These are phyloP conservation scores for Thelonectria discophora DNA, from an alignment of 2,329 filamentous ascomycete genomes.

Conservation along the genomic window DNA sequence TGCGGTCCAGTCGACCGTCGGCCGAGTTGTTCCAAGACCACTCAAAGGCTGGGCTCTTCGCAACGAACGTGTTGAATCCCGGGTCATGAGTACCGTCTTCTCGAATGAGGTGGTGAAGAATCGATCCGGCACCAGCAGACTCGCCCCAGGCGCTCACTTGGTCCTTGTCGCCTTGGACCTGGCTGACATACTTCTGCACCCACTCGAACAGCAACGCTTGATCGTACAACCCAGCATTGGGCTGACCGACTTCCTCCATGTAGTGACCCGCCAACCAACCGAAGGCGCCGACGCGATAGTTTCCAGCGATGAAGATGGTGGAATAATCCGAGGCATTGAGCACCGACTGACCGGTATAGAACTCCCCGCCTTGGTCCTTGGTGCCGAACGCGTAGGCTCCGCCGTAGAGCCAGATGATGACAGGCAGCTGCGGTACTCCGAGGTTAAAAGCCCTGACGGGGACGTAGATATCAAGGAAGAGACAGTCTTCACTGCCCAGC, in stretches of 20 bases:
- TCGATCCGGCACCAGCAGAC: conserved; percentile 60
- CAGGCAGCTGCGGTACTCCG: conserved; percentile 50
- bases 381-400: conserved; percentile 55
- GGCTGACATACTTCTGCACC: conserved; percentile 56
- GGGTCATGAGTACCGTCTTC: conserved; percentile 54
- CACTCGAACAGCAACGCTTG: conserved; percentile 57
- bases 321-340: conserved; percentile 43
- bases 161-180: conserved; percentile 57
- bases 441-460: conserved; percentile 52
- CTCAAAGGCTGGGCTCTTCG: conserved; percentile 26
- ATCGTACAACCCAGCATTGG: conserved; percentile 56
- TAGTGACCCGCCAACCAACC: conserved; percentile 57
- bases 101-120: conserved; percentile 59
- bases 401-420: conserved; percentile 57
- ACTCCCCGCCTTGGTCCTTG: conserved; percentile 49
- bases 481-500: conserved; percentile 52
- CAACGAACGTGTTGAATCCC: conserved; percentile 45
- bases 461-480: conserved; percentile 60
- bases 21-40: conserved; percentile 29
- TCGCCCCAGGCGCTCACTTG: conserved; percentile 60
- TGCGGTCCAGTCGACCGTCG: conserved; percentile 20
- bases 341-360: conserved; percentile 46
- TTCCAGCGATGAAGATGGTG: conserved; percentile 56
- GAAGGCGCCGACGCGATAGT: conserved; percentile 59
- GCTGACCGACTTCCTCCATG: conserved; percentile 52